Evolutionary conservation across 1,139 yeast genomes (phyloP).

Genomic region (Blastobotrys raffinosifermentans): DNA sequence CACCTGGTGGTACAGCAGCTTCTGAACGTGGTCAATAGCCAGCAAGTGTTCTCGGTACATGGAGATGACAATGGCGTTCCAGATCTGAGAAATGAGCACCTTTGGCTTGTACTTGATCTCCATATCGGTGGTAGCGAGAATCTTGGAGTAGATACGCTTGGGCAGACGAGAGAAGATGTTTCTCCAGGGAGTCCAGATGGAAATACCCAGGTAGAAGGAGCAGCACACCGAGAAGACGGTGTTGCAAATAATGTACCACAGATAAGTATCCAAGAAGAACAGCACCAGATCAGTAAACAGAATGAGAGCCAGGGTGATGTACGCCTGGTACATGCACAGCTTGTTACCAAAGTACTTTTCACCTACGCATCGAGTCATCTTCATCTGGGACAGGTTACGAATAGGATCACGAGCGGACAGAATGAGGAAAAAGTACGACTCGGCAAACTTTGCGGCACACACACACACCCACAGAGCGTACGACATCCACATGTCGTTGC

Average conservation of each 20-base stretch:
- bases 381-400: conserved; percentile 59
- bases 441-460: conserved; percentile 79
- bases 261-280: conserved; percentile 96
- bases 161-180: conserved; percentile 95
- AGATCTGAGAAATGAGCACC: conserved; percentile 94
- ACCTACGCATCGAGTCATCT: conserved; percentile 71
- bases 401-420: conserved; percentile 92
- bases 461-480: conserved; percentile 85
- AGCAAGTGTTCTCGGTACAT: conserved; percentile 97
- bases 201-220: conserved; percentile 96
- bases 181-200: conserved; percentile 99
- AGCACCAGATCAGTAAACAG: conserved; percentile 82
- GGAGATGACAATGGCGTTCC: conserved; percentile 97
- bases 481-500: conserved; percentile 95
- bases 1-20: conserved; percentile 93
- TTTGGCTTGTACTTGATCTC: conserved; percentile 98
- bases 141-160: conserved; percentile 95
- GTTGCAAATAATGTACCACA: conserved; percentile 97
- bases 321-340: conserved; percentile 80
- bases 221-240: conserved; percentile 94
- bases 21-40: conserved; percentile 97
- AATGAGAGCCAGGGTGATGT: conserved; percentile 87
- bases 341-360: conserved; percentile 77
- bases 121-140: conserved; percentile 97
- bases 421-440: conserved; percentile 90